Evolutionary conservation across 2,329 filamentous ascomycete genomes (phyloP), one percentile per base, ranked within the genome.

Genomic region (Botrytis pseudocinerea): DNA sequence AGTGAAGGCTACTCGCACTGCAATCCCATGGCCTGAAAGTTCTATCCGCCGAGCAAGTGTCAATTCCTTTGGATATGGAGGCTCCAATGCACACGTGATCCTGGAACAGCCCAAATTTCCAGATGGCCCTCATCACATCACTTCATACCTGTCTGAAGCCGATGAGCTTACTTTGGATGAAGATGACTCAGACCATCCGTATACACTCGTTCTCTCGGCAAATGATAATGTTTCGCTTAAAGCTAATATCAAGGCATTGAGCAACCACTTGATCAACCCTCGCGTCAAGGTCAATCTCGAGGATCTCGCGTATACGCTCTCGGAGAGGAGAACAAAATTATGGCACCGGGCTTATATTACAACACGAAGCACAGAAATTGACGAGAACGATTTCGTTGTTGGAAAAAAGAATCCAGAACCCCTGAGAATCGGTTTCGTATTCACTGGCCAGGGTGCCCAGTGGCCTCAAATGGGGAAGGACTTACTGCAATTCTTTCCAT

Each of bases 1-100:
- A 73, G 80, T 82, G 28, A 75, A 25, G n/a, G 48, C 69, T 42
- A 59, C 40, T 69, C 25, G 74, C 14, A 35, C 48, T 25, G 28
- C 71, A n/a, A 60, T 71, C 25, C 65, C 69, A n/a, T 77, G 75
- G 76, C 76, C 75, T 54, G 22, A 28, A 35, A 63, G 20, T 42
- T 18, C 61, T 64, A 86, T 86, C 81, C 83, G 84, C 73, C 85
- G 84, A 75, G 82, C 86, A 74, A 86, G 85, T 75, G 72, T 80
- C 22, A 79, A 79, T 66, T 75, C 70, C 9, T 80, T 79, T 66
- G 78, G 78, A 32, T 77, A 76, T 57, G 78, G 78, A 59, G 78
- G 78, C 3, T 74, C 76, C 1, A 79, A 73, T 48, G 80, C 79
- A 1, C 82, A 83, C 74, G 80, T 62, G 28, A 59, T 70, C 6